These are phyloP conservation scores for Hymenochaete sp. DNA, from an alignment of 1,284 basidiomycete genomes.

Conservation along the genomic window DNA sequence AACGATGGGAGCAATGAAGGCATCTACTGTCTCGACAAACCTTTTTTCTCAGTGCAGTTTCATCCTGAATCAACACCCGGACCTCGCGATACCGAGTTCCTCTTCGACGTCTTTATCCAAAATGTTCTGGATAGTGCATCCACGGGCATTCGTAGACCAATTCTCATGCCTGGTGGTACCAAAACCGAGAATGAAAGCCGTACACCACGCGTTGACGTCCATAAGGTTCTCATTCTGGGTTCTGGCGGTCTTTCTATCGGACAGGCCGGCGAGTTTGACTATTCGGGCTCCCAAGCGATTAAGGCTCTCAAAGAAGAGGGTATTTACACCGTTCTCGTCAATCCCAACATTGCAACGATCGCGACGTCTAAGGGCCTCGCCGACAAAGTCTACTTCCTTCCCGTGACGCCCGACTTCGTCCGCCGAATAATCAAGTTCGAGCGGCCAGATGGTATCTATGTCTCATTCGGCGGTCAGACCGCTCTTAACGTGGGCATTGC, in stretches of 20 bases:
- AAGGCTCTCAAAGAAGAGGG: slow-evolving; percentile 98
- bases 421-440: slow-evolving; percentile 98
- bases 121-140: slow-evolving; percentile 72
- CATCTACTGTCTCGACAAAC: slow-evolving; percentile 85
- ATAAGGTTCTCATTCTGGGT: slow-evolving; percentile 93
- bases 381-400: slow-evolving; percentile 99
- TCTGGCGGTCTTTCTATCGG: slow-evolving; percentile 98
- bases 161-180: slow-evolving; percentile 82
- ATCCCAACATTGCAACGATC: slow-evolving; percentile 99
- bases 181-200: slow-evolving; percentile 77
- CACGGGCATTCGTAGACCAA: slow-evolving; percentile 63
- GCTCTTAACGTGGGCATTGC: slow-evolving; percentile 96
- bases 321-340: slow-evolving; percentile 97
- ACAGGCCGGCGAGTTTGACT: slow-evolving; percentile 98
- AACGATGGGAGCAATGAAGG: slow-evolving; percentile 98
- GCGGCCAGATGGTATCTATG: slow-evolving; percentile 97
- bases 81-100: slow-evolving; percentile 95
- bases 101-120: slow-evolving; percentile 96
- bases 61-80: slow-evolving; percentile 99
- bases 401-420: slow-evolving; percentile 96
- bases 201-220: slow-evolving; percentile 71
- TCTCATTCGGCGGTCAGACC: slow-evolving; percentile 97
- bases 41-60: slow-evolving; percentile 99
- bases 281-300: slow-evolving; percentile 98
- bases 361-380: slow-evolving; percentile 96